These are phyloP conservation scores for Cystobasidiopsis lactophilus DNA, from an alignment of 768 basidiomycete species.

Conservation along the genomic window DNA sequence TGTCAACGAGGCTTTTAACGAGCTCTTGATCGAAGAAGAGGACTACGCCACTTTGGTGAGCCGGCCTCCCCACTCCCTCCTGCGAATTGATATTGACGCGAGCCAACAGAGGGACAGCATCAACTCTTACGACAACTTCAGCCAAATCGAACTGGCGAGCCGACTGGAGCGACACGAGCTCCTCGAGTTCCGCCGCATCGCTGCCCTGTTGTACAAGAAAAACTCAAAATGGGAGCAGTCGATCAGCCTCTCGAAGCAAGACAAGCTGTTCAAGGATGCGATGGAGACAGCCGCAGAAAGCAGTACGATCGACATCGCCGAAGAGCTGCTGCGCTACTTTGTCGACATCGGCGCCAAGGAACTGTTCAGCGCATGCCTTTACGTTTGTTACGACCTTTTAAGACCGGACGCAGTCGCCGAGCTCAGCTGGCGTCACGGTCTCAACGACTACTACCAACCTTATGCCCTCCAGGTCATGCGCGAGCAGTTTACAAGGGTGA, in stretches of 20 bases:
- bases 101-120: slow-evolving; percentile 52
- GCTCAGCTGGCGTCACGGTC: slow-evolving; percentile 81
- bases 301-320: slow-evolving; percentile 62
- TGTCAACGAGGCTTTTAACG: slow-evolving; percentile 95
- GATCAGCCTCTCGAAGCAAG: slow-evolving; percentile 79
- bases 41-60: slow-evolving; percentile 68
- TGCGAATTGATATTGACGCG: background rate
- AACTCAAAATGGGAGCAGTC: slow-evolving; percentile 91
- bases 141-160: slow-evolving; percentile 64
- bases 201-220: slow-evolving; percentile 97
- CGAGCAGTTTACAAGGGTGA: slow-evolving; percentile 23
- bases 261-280: slow-evolving; percentile 91
- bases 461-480: slow-evolving; percentile 76
- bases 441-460: slow-evolving; percentile 96
- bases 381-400: slow-evolving; percentile 84
- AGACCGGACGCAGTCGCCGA: slow-evolving; percentile 82
- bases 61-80: background rate
- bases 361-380: slow-evolving; percentile 65
- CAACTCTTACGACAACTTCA: slow-evolving; percentile 96
- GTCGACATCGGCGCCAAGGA: slow-evolving; percentile 98
- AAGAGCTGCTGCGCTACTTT: slow-evolving; percentile 87
- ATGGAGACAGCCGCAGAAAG: slow-evolving; percentile 82
- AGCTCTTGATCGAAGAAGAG: slow-evolving; percentile 95
- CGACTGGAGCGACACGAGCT: slow-evolving; percentile 73
- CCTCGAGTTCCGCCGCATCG: slow-evolving; percentile 80